A percentile compares a stretch with the other conserved stretches of the same genome.
Conservation (phyloP, 306 rosid genomes). For the Prunus mira region DNA sequence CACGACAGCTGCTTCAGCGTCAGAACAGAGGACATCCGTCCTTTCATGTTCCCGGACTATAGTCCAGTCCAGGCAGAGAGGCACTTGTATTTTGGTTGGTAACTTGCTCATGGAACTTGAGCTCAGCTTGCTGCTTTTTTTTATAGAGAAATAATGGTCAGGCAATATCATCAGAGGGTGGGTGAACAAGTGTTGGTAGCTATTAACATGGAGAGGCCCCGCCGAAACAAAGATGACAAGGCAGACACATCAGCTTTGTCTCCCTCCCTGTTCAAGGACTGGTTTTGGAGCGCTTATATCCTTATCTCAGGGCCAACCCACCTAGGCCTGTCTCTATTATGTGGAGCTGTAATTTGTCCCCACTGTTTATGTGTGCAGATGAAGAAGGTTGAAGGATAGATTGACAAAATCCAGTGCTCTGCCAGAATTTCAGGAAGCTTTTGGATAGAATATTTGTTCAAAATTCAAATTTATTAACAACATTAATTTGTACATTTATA, state of each 20-base stretch:
- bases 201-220: slow-evolving; percentile 7
- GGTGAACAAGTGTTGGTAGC: slow-evolving; percentile 38
- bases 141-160: neutral
- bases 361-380: slow-evolving; percentile 4
- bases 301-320: slow-evolving; percentile 30
- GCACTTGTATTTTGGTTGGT: neutral
- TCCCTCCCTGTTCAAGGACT: slow-evolving; percentile 28
- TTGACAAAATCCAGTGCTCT: neutral
- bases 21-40: slow-evolving; percentile 23
- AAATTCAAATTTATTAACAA: neutral
- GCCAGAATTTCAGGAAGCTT: slow-evolving; percentile 2
- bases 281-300: slow-evolving; percentile 16
- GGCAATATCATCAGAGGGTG: neutral
- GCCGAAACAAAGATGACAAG: slow-evolving; percentile 27
- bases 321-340: slow-evolving; percentile 29
- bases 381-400: neutral
- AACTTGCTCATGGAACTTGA: neutral
- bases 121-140: neutral
- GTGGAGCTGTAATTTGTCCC: slow-evolving; percentile 25
- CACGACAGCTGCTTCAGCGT: slow-evolving; percentile 28
- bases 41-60: slow-evolving; percentile 29
- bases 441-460: neutral
- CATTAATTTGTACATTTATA: neutral
- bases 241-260: slow-evolving; percentile 38
- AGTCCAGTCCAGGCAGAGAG: neutral